Conservation (phyloP, 371 early-diverging fungal genomes). For the Mucor indicus region DNA sequence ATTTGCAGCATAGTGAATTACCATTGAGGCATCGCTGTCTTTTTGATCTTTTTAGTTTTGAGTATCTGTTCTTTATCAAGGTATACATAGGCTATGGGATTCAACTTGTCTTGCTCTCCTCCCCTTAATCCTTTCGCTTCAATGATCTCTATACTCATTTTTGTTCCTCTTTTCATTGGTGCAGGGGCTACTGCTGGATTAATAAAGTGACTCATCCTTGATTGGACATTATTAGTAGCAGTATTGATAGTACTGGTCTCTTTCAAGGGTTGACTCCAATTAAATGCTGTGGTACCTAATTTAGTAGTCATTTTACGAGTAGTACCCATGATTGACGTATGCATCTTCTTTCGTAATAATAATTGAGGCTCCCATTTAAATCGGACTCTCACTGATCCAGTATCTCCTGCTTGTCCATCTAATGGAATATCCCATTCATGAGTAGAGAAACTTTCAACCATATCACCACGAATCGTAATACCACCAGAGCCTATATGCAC, state of each 20-base stretch:
- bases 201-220: constrained; percentile 1
- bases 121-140: constrained; percentile 54
- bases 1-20: too few species aligned
- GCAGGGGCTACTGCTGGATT: too few species aligned
- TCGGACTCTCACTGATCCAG: constrained; percentile 33
- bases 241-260: too few species aligned
- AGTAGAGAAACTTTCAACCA: constrained; percentile 38
- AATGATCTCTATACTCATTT: constrained; percentile 38
- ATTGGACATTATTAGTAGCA: too few species aligned
- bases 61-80: constrained; percentile 49
- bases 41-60: constrained; percentile 75
- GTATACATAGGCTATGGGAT: constrained; percentile 52
- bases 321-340: constrained; percentile 31
- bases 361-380: constrained; percentile 49
- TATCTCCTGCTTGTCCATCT: constrained; percentile 31
- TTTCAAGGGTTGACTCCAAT: constrained; percentile 15
- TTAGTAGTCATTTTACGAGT: constrained; percentile 19
- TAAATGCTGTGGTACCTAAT: constrained; percentile 19
- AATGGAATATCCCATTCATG: constrained; percentile 35
- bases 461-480: constrained; percentile 38
- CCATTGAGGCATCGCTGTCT: constrained; percentile 71
- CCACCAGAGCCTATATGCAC: constrained; percentile 44
- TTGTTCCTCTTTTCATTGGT: background rate
- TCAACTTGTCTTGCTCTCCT: constrained; percentile 49
- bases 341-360: constrained; percentile 29